Percentiles rank a stretch among this genome's conserved stretches.
phyloP scores from a whole-genome alignment of 2,329 filamentous ascomycete species.

The Microsporum audouinii region DNA sequence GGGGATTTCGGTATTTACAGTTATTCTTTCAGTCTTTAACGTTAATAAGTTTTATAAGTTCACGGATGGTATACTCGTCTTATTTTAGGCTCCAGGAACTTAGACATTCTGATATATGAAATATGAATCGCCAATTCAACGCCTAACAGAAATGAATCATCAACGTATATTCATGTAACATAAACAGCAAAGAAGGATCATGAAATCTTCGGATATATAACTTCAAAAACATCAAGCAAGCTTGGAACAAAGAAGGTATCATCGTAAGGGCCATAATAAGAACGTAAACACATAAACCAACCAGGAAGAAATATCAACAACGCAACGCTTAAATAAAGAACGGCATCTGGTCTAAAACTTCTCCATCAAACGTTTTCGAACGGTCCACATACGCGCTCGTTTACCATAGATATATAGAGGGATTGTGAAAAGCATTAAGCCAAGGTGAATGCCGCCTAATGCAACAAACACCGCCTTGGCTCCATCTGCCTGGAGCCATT shows the following conservation, averaged over 20 bases:
- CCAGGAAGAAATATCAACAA: neutral
- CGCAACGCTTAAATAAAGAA: neutral
- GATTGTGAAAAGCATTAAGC: slow-evolving; percentile 60
- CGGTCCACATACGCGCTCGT: slow-evolving; percentile 86
- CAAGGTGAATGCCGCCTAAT: slow-evolving; percentile 75
- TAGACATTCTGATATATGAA: neutral
- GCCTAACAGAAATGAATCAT: neutral
- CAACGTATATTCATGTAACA: neutral
- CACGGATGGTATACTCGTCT: neutral
- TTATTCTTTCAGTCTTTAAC: neutral
- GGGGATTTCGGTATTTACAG: neutral
- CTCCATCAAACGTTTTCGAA: slow-evolving; percentile 75
- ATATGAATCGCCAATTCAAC: neutral
- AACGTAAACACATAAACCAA: neutral
- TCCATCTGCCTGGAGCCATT: slow-evolving; percentile 67
- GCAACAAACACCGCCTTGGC: slow-evolving; percentile 68
- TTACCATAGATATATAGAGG: slow-evolving; percentile 96
- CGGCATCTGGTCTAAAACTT: slow-evolving; percentile 41
- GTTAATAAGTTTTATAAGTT: neutral
- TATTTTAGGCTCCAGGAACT: neutral
- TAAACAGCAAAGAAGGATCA: neutral
- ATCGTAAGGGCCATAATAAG: neutral
- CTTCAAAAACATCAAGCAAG: slow-evolving; percentile 5
- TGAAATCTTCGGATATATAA: neutral
- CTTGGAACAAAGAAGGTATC: neutral